Conservation (phyloP, 306 rosid species). For the Citrullus mucosospermus region DNA sequence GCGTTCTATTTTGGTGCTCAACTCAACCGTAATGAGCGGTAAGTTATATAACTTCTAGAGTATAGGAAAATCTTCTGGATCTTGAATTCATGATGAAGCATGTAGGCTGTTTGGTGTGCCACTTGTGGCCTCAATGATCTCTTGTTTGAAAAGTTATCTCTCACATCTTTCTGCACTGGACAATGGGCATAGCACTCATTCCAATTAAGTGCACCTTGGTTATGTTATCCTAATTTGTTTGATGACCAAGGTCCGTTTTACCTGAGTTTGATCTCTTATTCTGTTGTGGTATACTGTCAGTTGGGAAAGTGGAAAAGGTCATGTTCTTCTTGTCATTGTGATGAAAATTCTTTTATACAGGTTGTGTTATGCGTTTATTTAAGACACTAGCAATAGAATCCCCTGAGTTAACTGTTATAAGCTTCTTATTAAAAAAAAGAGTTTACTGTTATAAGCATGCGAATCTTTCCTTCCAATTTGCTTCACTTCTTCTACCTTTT, state of each 20-base stretch:
- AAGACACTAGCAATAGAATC: not conserved
- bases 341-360: not conserved
- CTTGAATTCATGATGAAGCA: not conserved
- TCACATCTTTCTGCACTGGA: not conserved
- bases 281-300: not conserved
- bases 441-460: not conserved
- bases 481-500: not conserved
- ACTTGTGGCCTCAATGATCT: not conserved
- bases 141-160: not conserved
- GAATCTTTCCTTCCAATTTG: not conserved
- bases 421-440: not conserved
- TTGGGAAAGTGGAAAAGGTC: not conserved
- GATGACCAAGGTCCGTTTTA: not conserved
- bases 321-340: not conserved
- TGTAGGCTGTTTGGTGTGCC: not conserved
- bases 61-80: not conserved
- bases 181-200: not conserved
- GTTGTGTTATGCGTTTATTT: not conserved
- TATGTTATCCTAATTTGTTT: not conserved
- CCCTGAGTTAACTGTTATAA: not conserved
- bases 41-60: not conserved
- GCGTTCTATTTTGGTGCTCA: constrained; percentile 53
- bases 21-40: constrained; percentile 55
- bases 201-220: not conserved
- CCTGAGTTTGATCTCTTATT: not conserved